Conservation (phyloP, 1,284 basidiomycete species). For the Trichosporon ovoides region DNA sequence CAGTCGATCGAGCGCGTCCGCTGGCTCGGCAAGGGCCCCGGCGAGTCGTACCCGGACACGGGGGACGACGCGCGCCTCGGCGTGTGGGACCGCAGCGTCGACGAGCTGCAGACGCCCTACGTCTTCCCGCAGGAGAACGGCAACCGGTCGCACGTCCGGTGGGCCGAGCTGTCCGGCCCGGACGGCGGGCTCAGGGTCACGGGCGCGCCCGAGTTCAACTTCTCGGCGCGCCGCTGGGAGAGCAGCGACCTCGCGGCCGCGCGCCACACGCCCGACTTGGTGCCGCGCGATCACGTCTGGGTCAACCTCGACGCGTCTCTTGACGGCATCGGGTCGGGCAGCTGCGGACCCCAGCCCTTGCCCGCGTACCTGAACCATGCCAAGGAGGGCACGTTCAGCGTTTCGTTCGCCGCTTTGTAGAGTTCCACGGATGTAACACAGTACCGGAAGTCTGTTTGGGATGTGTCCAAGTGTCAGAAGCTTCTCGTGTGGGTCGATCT, state of each 20-base stretch:
- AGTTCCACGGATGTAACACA: too few species aligned
- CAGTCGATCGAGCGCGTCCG: slow-evolving; percentile 5
- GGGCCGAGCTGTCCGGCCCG: slow-evolving; percentile 12
- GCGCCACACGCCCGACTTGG: slow-evolving; percentile 14
- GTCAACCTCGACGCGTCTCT: slow-evolving; percentile 20
- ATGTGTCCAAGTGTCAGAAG: too few species aligned
- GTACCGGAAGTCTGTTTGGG: too few species aligned
- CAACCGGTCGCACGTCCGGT: slow-evolving; percentile 15
- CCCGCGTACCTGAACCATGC: slow-evolving; percentile 7
- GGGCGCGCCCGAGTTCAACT: slow-evolving; percentile 11
- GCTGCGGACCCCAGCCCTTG: slow-evolving; percentile 20
- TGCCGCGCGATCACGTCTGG: slow-evolving; percentile 16
- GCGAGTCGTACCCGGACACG: slow-evolving; percentile 24
- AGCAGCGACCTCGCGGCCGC: slow-evolving; percentile 14
- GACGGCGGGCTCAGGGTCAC: slow-evolving; percentile 10
- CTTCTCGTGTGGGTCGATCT: too few species aligned
- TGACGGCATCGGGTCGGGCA: slow-evolving; percentile 15
- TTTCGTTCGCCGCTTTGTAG: neutral
- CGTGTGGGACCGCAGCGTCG: slow-evolving; percentile 10
- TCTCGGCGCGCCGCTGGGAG: slow-evolving; percentile 21
- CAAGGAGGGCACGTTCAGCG: slow-evolving; percentile 16
- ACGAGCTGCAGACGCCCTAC: slow-evolving; percentile 26
- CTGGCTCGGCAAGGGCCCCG: slow-evolving; percentile 22
- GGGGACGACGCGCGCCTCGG: slow-evolving; percentile 11
- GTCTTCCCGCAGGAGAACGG: slow-evolving; percentile 28